Percentiles rank a stretch among this genome's conserved stretches.
Evolutionary conservation across 208 protist genomes (phyloP).

Genomic region (Trypanosomatidae sp.): DNA sequence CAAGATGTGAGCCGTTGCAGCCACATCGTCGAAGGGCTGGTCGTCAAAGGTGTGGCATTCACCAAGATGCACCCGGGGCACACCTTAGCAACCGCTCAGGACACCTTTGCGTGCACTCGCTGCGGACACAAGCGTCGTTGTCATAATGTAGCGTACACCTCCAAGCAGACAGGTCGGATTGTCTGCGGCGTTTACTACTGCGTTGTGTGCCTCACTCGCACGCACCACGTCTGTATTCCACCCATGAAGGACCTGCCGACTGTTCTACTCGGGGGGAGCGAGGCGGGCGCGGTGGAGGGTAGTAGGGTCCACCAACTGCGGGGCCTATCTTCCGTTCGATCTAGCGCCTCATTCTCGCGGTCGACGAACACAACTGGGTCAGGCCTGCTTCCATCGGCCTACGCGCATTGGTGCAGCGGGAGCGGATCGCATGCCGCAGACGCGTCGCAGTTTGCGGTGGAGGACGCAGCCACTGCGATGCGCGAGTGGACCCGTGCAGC

Average conservation of each 20-base stretch:
- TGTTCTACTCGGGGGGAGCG: background rate
- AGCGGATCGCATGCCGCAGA: background rate
- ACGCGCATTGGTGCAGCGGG: background rate
- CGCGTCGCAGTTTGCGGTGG: background rate
- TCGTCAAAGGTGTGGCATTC: slow-evolving; percentile 23
- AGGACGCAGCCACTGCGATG: slow-evolving; percentile 6
- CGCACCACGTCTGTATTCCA: slow-evolving; percentile 22
- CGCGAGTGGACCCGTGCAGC: slow-evolving; percentile 16
- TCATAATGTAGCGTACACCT: slow-evolving; percentile 19
- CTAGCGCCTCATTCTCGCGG: background rate
- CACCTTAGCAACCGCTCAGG: background rate
- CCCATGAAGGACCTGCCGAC: slow-evolving; percentile 4
- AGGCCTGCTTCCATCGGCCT: background rate
- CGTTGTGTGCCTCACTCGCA: slow-evolving; percentile 33
- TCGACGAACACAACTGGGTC: background rate
- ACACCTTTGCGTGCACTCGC: slow-evolving; percentile 39
- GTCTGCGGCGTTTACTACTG: slow-evolving; percentile 28
- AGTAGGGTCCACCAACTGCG: background rate
- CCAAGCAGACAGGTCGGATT: slow-evolving; percentile 11
- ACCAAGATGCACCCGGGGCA: slow-evolving; percentile 13
- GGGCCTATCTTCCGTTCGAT: background rate
- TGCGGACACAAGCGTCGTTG: slow-evolving; percentile 33
- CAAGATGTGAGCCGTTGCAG: slow-evolving; percentile 9
- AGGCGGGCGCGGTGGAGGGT: background rate
- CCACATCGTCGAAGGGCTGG: slow-evolving; percentile 19